Percentiles rank a stretch among this genome's conserved stretches.
These are phyloP conservation scores for Penicillium concentricum DNA, from an alignment of 2,329 filamentous ascomycete genomes.

Conservation along the genomic window DNA sequence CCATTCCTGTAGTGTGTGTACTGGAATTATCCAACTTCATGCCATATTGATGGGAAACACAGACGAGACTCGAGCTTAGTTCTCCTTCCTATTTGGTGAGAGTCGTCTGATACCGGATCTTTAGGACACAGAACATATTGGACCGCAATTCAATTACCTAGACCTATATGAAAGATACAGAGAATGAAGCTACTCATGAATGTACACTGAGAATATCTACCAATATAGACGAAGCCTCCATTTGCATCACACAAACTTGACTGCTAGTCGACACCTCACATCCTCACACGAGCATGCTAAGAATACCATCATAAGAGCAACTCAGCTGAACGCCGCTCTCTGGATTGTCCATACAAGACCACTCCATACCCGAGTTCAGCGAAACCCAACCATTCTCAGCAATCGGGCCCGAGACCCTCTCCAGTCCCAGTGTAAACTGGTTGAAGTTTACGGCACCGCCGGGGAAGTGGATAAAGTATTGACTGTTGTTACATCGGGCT, in stretches of 20 bases:
- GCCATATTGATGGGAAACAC: neutral
- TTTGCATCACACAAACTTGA: neutral
- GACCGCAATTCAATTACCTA: neutral
- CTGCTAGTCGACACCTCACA: neutral
- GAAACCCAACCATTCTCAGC: conserved; percentile 17
- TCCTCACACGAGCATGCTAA: conserved; percentile 10
- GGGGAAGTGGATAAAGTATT: conserved; percentile 28
- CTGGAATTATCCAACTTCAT: neutral
- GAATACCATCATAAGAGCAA: conserved; percentile 17
- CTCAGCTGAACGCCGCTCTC: conserved; percentile 5
- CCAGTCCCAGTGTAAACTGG: conserved; percentile 20
- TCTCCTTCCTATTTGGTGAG: neutral
- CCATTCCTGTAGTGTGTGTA: neutral
- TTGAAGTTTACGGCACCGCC: conserved; percentile 19
- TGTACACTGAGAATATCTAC: neutral
- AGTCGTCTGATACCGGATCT: neutral
- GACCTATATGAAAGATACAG: neutral
- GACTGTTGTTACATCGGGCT: conserved; percentile 24
- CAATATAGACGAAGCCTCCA: neutral
- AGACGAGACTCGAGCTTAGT: neutral
- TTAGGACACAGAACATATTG: neutral
- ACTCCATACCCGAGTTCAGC: conserved; percentile 19
- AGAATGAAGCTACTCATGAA: neutral
- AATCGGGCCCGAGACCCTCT: conserved; percentile 21
- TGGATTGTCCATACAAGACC: conserved; percentile 20